Base-by-base conservation (phyloP, 331 rosid genomes). In the Prunus yedoensis region DNA sequence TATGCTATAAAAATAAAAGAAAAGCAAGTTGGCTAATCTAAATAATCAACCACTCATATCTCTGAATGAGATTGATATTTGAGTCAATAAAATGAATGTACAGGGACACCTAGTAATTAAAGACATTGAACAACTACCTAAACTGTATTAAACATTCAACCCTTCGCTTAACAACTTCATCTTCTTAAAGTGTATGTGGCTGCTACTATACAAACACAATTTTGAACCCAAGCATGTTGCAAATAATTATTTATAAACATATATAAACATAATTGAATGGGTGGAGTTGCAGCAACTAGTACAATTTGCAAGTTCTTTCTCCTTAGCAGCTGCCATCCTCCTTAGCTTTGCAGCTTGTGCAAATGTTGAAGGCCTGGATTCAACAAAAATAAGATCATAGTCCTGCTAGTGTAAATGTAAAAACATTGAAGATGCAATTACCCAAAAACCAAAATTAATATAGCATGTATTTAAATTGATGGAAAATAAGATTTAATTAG, bases 321-420 rank as follows among this genome's bases (percentile, higher is more conserved):
- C 99, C 87, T 95, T 92, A 16, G 88, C 78, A 73, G 85, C 87
- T 51, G 97, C 97, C 64, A 68, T 23, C 74, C 99, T 95, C 82
- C 86, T 83, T 76, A 90, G 91, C 59, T 90, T 88, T 15, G 97
- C 94, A 30, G 96, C 97, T 82, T 90, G 97, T 2, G 99, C 97
- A 77, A 92, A 95, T 20, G 97, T 90, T 32, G 97, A 89, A 41
- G 97, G 99, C 88, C 99, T 92, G 21, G 21, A 21, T 21, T 21
- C 21, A 21, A 21, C 21, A 21, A 21, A 21, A 21, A 21, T 21
- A 21, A 21, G 21, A 21, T 21, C 21, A 21, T 0, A 21, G 0
- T 21, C 21, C 21, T 21, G 21, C 21, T 21, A 0, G 0, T 21
- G 21, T 21, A 21, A 21, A 21, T 21, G 21, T 21, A 21, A 21